A percentile compares a stretch with the other conserved stretches of the same genome.
These are phyloP conservation scores for Ceratocystis eucalypticola DNA, from an alignment of 2,329 filamentous ascomycete genomes.

Conservation along the genomic window DNA sequence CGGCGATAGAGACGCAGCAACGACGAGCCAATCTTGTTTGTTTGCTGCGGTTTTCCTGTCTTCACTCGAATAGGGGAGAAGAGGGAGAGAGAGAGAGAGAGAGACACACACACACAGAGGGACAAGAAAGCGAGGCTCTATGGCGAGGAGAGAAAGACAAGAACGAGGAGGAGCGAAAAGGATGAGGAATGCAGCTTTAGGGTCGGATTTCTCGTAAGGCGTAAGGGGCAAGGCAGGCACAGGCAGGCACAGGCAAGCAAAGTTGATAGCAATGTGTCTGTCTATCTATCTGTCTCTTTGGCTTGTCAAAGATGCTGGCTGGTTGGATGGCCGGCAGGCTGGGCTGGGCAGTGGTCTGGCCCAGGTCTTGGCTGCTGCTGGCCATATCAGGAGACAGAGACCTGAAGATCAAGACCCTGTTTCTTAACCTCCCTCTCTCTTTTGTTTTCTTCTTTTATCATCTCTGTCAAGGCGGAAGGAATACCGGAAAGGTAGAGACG, in stretches of 20 bases:
- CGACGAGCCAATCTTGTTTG: not conserved
- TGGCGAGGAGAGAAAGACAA: not conserved
- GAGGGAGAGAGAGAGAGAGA: no score
- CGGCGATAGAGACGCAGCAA: not conserved
- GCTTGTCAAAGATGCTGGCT: no score
- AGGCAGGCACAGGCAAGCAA: no score
- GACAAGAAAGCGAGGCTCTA: not conserved
- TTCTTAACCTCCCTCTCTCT: not conserved
- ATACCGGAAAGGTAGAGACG: slow-evolving; percentile 1
- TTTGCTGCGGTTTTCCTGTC: no score
- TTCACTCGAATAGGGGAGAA: no score
- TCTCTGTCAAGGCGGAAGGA: not conserved
- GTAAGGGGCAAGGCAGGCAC: not conserved
- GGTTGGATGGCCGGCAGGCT: no score
- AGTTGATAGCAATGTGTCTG: no score
- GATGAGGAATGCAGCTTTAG: not conserved
- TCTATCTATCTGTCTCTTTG: no score
- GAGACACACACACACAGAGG: not conserved
- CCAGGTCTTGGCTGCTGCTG: no score
- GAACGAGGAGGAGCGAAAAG: not conserved
- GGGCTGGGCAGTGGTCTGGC: no score
- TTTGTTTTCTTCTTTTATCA: not conserved
- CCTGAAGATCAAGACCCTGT: no score
- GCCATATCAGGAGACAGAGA: no score
- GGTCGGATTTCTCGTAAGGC: not conserved